A percentile compares a stretch with the other conserved stretches of the same genome.
Conservation (phyloP, 2,329 filamentous ascomycete genomes). For the Kalaharituber pfeilii region DNA sequence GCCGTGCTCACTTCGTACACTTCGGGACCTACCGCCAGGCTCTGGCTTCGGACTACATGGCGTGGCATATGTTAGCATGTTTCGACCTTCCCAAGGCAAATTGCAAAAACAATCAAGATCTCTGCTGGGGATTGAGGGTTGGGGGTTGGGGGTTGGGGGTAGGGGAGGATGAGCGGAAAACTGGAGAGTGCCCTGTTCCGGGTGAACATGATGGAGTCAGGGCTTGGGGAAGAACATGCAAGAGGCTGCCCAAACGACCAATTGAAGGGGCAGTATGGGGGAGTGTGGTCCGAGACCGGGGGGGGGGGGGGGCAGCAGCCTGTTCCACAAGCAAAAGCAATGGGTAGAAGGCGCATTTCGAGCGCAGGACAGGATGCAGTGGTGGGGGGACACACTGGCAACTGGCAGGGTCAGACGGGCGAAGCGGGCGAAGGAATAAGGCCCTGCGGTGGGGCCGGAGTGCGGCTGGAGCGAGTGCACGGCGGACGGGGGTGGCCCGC, state of each 20-base stretch:
- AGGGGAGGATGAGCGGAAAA: not conserved
- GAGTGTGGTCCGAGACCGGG: not conserved
- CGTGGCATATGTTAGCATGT: too few species aligned
- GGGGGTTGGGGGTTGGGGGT: too few species aligned
- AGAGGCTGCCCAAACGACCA: not conserved
- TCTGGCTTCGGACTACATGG: too few species aligned
- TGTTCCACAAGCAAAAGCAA: not conserved
- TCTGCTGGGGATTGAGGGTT: too few species aligned
- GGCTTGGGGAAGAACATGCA: not conserved
- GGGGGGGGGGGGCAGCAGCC: not conserved
- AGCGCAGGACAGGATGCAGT: too few species aligned
- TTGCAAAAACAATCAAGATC: too few species aligned
- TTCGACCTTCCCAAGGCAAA: not conserved
- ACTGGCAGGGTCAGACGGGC: too few species aligned
- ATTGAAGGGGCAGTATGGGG: not conserved
- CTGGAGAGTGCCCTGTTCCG: too few species aligned
- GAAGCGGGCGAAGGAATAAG: not conserved
- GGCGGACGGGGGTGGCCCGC: not conserved
- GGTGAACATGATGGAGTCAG: too few species aligned
- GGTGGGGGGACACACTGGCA: too few species aligned
- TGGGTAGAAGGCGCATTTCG: not conserved
- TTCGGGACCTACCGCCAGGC: too few species aligned
- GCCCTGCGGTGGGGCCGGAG: not conserved
- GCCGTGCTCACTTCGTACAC: too few species aligned
- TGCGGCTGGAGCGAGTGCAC: not conserved